phyloP scores from a whole-genome alignment of 257 asterid species.

The Schizonepeta tenuifolia region DNA sequence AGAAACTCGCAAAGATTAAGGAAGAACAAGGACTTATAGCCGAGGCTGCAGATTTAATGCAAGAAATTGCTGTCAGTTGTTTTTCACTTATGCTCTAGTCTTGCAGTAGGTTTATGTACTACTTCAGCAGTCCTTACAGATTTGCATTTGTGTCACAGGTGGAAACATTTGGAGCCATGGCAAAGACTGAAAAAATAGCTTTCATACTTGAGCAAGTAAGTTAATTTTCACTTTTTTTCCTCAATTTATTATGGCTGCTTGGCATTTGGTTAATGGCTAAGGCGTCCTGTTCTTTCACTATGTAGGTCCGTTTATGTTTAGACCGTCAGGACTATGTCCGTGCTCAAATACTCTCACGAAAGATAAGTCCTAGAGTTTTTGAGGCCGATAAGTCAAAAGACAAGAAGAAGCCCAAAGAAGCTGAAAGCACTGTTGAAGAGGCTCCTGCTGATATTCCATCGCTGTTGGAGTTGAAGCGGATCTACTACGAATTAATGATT shows the following conservation, averaged over 20 bases:
- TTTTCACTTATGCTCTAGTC: conserved; percentile 12
- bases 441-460: conserved; percentile 96
- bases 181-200: conserved; percentile 94
- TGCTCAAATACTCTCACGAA: conserved; percentile 95
- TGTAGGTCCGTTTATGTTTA: conserved; percentile 89
- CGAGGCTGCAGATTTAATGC: conserved; percentile 98
- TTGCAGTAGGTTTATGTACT: neutral
- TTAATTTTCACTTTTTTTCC: neutral
- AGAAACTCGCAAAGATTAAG: conserved; percentile 84
- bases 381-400: conserved; percentile 89
- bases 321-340: conserved; percentile 94
- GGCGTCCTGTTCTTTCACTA: conserved; percentile 17
- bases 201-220: conserved; percentile 93
- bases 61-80: conserved; percentile 93
- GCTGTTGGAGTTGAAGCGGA: conserved; percentile 79
- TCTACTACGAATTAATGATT: conserved; percentile 62
- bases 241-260: conserved; percentile 13
- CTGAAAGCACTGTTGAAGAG: conserved; percentile 81
- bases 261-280: conserved; percentile 17
- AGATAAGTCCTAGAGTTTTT: conserved; percentile 94
- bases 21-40: conserved; percentile 87
- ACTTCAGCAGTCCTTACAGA: neutral
- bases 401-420: conserved; percentile 91
- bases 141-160: conserved; percentile 51
- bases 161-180: conserved; percentile 97